Percentiles rank a stretch among this genome's conserved stretches.
These are phyloP conservation scores for Endogone sp. DNA, from an alignment of 192 early-diverging fungal genomes.

Conservation along the genomic window DNA sequence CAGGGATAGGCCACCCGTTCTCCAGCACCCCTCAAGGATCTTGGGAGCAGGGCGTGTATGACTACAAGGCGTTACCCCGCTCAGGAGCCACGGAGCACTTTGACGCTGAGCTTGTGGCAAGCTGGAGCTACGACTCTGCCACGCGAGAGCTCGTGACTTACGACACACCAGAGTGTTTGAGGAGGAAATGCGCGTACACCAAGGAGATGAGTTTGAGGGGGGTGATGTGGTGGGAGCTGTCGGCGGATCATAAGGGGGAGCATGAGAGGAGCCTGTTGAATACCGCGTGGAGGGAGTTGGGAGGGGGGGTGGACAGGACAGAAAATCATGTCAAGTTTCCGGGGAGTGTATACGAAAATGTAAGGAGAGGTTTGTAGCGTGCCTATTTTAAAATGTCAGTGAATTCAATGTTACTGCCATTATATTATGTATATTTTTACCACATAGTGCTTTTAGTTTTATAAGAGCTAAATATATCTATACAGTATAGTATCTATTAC, in stretches of 20 bases:
- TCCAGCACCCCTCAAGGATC: slow-evolving; percentile 71
- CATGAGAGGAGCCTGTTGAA: slow-evolving; percentile 39
- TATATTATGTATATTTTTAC: too few relatives aligned
- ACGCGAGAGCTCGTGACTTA: slow-evolving; percentile 76
- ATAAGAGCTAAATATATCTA: too few relatives aligned
- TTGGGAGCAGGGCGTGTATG: slow-evolving; percentile 91
- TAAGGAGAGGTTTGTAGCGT: slow-evolving; percentile 30
- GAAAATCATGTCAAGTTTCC: slow-evolving; percentile 46
- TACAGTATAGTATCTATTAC: too few relatives aligned
- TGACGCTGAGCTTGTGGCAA: slow-evolving; percentile 72
- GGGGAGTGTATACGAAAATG: slow-evolving; percentile 45
- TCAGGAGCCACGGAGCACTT: slow-evolving; percentile 65
- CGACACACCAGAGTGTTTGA: slow-evolving; percentile 65
- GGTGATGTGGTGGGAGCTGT: slow-evolving; percentile 81
- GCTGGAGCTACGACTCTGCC: slow-evolving; percentile 75
- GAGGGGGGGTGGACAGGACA: slow-evolving; percentile 21
- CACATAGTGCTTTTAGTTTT: too few relatives aligned
- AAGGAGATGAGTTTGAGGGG: slow-evolving; percentile 55
- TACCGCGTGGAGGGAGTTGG: slow-evolving; percentile 19
- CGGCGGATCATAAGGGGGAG: slow-evolving; percentile 35
- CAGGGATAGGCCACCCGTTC: slow-evolving; percentile 59
- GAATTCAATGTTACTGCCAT: too few relatives aligned
- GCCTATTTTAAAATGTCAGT: too few relatives aligned
- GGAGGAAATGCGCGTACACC: slow-evolving; percentile 66
- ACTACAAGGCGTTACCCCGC: slow-evolving; percentile 78